A percentile compares a stretch with the other conserved stretches of the same genome.
phyloP scores from a whole-genome alignment of 352 stramenopile genomes.

The Phytophthora citricola region DNA sequence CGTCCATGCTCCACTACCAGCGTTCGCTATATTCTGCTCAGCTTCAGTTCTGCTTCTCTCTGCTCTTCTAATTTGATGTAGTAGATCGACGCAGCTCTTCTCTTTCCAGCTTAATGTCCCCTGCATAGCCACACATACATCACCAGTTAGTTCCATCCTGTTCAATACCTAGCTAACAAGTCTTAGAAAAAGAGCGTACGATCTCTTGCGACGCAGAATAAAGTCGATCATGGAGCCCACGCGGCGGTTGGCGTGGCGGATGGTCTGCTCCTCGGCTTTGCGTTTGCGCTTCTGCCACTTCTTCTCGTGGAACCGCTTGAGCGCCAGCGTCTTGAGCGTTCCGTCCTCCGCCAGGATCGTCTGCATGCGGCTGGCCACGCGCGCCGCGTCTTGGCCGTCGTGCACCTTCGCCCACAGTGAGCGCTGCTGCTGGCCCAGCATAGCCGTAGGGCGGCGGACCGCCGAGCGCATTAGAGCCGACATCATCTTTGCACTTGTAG shows the following conservation, averaged over 20 bases:
- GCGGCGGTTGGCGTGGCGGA: constrained; percentile 81
- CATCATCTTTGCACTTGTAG: constrained; percentile 29
- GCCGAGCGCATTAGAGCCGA: constrained; percentile 41
- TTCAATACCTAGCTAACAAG: too few relatives aligned
- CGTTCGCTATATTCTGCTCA: constrained; percentile 29
- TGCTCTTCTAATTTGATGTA: constrained; percentile 16
- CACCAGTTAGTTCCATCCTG: too few relatives aligned
- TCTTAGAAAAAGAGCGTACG: constrained; percentile 39
- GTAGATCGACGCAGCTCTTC: constrained; percentile 2
- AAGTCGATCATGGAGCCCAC: constrained; percentile 89
- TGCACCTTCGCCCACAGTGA: constrained; percentile 67
- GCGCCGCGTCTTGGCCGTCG: constrained; percentile 53
- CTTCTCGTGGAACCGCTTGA: constrained; percentile 86
- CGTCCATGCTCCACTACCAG: neutral
- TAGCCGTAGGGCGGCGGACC: constrained; percentile 23
- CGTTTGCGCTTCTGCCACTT: constrained; percentile 85
- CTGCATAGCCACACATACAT: constrained; percentile 24
- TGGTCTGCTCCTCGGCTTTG: constrained; percentile 80
- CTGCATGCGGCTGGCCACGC: constrained; percentile 64
- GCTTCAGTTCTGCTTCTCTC: constrained; percentile 9
- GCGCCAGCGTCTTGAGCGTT: constrained; percentile 73
- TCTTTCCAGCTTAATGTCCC: constrained; percentile 27
- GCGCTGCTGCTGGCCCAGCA: constrained; percentile 36
- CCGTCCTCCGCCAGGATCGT: constrained; percentile 80
- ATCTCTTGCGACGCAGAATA: constrained; percentile 83